Conservation (phyloP, 2,329 filamentous ascomycete genomes). For the Ophiostoma perfectum region DNA sequence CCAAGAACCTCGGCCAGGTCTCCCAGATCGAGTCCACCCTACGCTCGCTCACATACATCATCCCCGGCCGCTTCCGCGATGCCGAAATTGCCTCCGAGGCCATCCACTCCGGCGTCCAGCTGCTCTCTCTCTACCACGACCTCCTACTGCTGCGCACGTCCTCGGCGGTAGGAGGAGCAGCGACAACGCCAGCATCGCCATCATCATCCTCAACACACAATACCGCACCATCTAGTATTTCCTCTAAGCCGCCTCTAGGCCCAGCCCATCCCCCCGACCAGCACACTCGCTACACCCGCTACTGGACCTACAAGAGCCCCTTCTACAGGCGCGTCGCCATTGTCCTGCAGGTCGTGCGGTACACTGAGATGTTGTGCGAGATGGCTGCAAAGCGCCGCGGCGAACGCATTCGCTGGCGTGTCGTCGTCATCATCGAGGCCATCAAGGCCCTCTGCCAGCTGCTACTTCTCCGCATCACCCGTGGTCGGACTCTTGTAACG, state of each 20-base stretch:
- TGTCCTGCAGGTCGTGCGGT: constrained; percentile 82
- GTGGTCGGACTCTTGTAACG: constrained; percentile 73
- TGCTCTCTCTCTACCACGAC: constrained; percentile 91
- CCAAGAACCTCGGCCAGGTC: constrained; percentile 88
- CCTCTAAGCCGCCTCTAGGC: constrained; percentile 35
- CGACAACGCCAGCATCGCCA: not conserved
- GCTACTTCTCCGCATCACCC: constrained; percentile 73
- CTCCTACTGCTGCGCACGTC: constrained; percentile 61
- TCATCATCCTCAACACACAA: not conserved
- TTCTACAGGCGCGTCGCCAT: constrained; percentile 78
- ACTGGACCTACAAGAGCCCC: constrained; percentile 57
- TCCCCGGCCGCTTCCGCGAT: constrained; percentile 84
- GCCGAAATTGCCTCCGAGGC: constrained; percentile 94
- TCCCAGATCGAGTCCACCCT: constrained; percentile 92
- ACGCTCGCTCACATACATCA: constrained; percentile 90
- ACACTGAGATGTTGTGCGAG: constrained; percentile 93
- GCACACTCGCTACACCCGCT: constrained; percentile 61
- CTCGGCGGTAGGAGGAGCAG: not conserved
- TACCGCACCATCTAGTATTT: constrained; percentile 39
- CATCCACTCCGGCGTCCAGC: constrained; percentile 79
- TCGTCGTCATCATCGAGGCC: constrained; percentile 77
- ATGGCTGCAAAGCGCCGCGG: constrained; percentile 88
- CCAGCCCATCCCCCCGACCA: constrained; percentile 28
- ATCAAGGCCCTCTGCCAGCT: constrained; percentile 82
- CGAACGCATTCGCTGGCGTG: constrained; percentile 76